These are phyloP conservation scores for Vanrija sp. DNA, from an alignment of 1,284 basidiomycete genomes.

Conservation along the genomic window DNA sequence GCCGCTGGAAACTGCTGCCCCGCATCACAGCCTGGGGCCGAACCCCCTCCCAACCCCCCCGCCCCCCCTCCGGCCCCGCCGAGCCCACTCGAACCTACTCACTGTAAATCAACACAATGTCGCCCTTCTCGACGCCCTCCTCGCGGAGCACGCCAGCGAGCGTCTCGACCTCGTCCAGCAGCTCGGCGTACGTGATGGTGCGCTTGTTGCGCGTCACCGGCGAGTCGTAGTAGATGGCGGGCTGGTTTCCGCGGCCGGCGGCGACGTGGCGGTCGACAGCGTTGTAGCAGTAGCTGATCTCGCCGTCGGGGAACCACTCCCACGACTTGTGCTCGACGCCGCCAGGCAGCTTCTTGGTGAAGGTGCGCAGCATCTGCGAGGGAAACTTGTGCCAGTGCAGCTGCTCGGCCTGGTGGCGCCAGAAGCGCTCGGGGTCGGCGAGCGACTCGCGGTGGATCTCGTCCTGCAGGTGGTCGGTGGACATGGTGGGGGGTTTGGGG, in stretches of 20 bases:
- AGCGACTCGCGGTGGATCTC: conserved; percentile 16
- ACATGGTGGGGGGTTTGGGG: neutral
- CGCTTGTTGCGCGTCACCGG: conserved; percentile 15
- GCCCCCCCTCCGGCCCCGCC: no score
- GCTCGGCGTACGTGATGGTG: conserved; percentile 68
- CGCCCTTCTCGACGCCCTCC: conserved; percentile 87
- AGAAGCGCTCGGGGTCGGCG: conserved; percentile 18
- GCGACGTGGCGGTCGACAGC: conserved; percentile 19
- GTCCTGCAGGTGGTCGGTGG: conserved; percentile 12
- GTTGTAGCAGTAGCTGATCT: conserved; percentile 21
- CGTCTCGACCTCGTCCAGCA: conserved; percentile 77
- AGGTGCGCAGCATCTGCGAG: conserved; percentile 4
- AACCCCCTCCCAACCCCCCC: no score
- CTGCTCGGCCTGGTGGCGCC: conserved; percentile 19
- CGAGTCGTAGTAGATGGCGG: conserved; percentile 23
- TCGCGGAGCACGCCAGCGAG: conserved; percentile 84
- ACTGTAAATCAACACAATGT: conserved; percentile 59
- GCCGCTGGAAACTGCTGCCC: no score
- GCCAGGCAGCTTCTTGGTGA: conserved; percentile 4
- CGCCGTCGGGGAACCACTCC: conserved; percentile 24
- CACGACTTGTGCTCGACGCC: conserved; percentile 14
- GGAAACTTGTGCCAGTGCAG: conserved; percentile 22
- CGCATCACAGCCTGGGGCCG: neutral
- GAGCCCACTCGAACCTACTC: neutral
- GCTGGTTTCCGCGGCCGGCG: conserved; percentile 14